Base-by-base conservation (phyloP, 73 alveolate genomes). In the Stentor roeselii region DNA sequence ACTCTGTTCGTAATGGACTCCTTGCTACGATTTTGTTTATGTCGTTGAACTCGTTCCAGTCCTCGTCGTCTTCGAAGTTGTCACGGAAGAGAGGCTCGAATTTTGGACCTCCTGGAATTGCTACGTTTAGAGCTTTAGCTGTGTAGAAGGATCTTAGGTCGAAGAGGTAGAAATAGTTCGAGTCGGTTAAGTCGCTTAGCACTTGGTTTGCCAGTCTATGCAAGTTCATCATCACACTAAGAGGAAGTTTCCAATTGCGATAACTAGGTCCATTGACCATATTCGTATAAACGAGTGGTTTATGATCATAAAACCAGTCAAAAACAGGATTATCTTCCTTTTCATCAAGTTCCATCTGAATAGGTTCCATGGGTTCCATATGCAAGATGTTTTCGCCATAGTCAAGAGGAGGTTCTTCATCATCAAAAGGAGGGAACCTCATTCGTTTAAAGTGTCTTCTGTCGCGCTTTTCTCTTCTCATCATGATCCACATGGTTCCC, bases 51-150 rank as follows among this genome's bases (percentile, higher is more conserved):
- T 98, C 99, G 84, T 95, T 96, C 92, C 98, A 98, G 90, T 98
- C 99, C 87, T 98, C 99, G 84, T 97, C 99, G 59, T 92, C 97
- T 60, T 98, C 99, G 86, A 86, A 90, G 86, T 93, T 94, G 92
- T 98, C 99, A 75, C 95, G 77, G 77, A 60, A 93, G 75, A 98
- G 92, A 60, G 99, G 99, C 91, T 98, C 99, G 96, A 98, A 98
- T 92, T 98, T 98, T 34, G 99, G 99, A 6, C 99, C 99, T 78
- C 99, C 99, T 60, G 99, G 99, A 76, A 98, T 98, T 37, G 99
- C 99, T 93, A 98, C 88, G 92, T 98, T 98, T 75, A 98, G 91
- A 0, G 99, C 99, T 88, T 98, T 98, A n/a, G 99, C 99, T 11
- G 99, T 98, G 91, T 95, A 98, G 92, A 98, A 97, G 82, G 98